Percentiles rank a stretch among this genome's conserved stretches.
These are phyloP conservation scores for Coccomyxa subellipsoidea DNA, from an alignment of 163 green algal genomes.

Conservation along the genomic window DNA sequence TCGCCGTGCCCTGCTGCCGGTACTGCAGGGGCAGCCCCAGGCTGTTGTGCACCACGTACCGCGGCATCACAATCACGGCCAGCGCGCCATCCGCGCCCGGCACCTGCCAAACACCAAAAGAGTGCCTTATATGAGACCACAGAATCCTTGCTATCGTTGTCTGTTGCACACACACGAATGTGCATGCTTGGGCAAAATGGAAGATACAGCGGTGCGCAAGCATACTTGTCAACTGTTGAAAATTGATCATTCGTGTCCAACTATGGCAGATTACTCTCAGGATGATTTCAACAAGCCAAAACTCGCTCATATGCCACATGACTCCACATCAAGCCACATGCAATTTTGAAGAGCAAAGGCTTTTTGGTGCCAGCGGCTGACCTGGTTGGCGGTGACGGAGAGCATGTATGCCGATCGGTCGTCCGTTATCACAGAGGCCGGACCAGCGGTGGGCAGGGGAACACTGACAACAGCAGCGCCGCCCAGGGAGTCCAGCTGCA, in stretches of 20 bases:
- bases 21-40: conserved; percentile 65
- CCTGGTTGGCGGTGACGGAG: conserved; percentile 33
- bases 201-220: too few relatives aligned
- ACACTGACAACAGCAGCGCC: conserved; percentile 46
- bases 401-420: conserved; percentile 31
- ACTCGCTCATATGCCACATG: too few relatives aligned
- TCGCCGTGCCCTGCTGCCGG: conserved; percentile 53
- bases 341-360: too few relatives aligned
- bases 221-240: too few relatives aligned
- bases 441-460: conserved; percentile 21
- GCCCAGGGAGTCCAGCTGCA: conserved; percentile 46
- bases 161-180: too few relatives aligned
- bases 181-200: too few relatives aligned
- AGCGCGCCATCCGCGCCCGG: conserved; percentile 40
- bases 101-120: conserved; percentile 17
- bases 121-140: too few relatives aligned
- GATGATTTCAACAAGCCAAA: too few relatives aligned
- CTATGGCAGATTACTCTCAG: too few relatives aligned
- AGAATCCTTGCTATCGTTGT: too few relatives aligned
- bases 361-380: background rate
- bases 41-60: conserved; percentile 71
- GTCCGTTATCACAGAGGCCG: conserved; percentile 14
- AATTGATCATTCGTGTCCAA: too few relatives aligned
- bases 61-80: conserved; percentile 64
- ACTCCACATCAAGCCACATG: too few relatives aligned